Base-by-base conservation (phyloP, 2,329 filamentous ascomycete genomes). In the Trichophyton rubrum region DNA sequence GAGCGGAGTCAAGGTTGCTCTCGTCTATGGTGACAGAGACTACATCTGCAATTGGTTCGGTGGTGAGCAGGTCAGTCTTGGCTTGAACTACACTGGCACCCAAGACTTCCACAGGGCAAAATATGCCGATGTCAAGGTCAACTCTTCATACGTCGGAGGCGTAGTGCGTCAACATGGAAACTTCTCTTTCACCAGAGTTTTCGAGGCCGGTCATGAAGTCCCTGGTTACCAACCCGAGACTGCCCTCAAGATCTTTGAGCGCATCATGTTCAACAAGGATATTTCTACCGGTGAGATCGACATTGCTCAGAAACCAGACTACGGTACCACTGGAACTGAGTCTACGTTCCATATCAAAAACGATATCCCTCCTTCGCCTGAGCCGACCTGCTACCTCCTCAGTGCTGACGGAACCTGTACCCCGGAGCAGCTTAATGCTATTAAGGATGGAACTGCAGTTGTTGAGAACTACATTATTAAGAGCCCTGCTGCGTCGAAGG, bases 21-120 rank as follows among this genome's bases (percentile, higher is more conserved):
- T 84, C 30, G 73, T 82, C 43, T 83, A 84, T 65, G 82, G 82
- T 1, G 82, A 85, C 66, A 75, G 79, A 1, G 82, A 85, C 67
- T 84, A 77, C 62, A 72, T 72, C 1, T 77, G 76, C 66, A 79
- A 79, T 67, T 80, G 64, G 79, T 64, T 80, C 9, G 79, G 79
- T 22, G 79, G 78, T 33, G 78, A 82, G 66, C 65, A 67, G 2
- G 73, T 76, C 15, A 77, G 74, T 51, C 68, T 79, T 1, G 74
- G 74, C 2, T 70, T 82, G 56, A 72, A 75, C 8, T 77, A 78
- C 66, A 66, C 71, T 0, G 62, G 70, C 22, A 67, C 72, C 1
- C 67, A 68, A 0, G 63, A 69, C 0, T 82, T 82, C 67, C 66
- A 65, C 11, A 62, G 66, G 2, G 76, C 77, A 9, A 78, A 78